Evolutionary conservation across 805 yeast species (phyloP), one percentile per base, ranked within the genome.

Genomic region (Wickerhamiella parazyma): DNA sequence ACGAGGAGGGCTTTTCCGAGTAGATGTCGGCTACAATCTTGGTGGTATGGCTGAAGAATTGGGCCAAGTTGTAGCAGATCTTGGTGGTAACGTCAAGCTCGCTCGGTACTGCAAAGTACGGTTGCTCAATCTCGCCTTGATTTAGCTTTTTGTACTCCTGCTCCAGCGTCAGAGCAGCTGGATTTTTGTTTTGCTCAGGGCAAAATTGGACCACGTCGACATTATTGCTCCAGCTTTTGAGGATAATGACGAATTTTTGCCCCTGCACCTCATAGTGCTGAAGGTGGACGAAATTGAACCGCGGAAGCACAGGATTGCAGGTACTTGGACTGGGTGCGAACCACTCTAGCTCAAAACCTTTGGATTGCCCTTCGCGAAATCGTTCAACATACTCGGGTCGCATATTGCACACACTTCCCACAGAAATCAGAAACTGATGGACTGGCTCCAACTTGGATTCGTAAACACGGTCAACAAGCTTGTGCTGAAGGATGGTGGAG

Each of bases 361-460:
- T 71, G 52, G 83, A 86, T 45, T 91, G 64, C 22, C 95, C 94
- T 53, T 72, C 74, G 6, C 96, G 94, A 8, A 93, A 65, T 0
- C 86, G 76, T 7, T 96, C 95, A n/a, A 83, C 72, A 8, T 72
- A 68, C 1, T 75, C 65, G 36, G 79, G 78, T 49, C 76, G 83
- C 49, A 87, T 79, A 12, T 69, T 68, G 17, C 87, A 80, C 12
- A 75, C 68, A 19, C 77, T 68, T 3, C 98, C 97, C 14, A 91
- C 63, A 25, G 79, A 80, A 50, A 91, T 72, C 36, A 85, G 71
- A 0, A 85, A 85, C 38, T 95, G 66, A 47, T 85, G 89, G 3
- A 71, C 65, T 0, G 84, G 60, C 7, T 66, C 68, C 33, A 91
- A 67, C 20, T 82, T 73, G 5, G 85, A 63, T 58, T 91, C 98